Conservation (phyloP, 192 early-diverging fungal genomes). For the Gonapodya prolifera region DNA sequence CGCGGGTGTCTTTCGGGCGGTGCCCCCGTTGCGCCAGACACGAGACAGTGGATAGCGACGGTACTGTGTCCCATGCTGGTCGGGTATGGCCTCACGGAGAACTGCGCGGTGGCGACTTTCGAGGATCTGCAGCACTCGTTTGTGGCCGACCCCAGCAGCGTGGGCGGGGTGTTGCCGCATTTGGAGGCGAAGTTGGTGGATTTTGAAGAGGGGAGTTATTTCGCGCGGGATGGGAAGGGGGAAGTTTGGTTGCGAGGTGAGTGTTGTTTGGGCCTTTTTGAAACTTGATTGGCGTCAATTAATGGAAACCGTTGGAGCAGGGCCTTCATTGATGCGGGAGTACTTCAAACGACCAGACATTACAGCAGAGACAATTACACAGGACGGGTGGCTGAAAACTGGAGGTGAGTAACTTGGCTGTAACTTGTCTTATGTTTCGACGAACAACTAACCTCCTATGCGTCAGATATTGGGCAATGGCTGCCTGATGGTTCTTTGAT, state of each 20-base stretch:
- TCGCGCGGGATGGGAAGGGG: too few relatives aligned
- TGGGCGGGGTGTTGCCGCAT: slow-evolving; percentile 65
- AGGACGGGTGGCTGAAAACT: slow-evolving; percentile 76
- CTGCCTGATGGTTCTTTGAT: slow-evolving; percentile 56
- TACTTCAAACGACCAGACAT: slow-evolving; percentile 62
- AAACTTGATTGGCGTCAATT: too few relatives aligned
- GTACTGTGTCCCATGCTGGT: slow-evolving; percentile 65
- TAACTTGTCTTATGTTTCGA: too few relatives aligned
- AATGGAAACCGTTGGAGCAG: too few relatives aligned
- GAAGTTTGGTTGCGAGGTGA: too few relatives aligned
- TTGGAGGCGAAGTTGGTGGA: too few relatives aligned
- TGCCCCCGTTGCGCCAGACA: slow-evolving; percentile 74
- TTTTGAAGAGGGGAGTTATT: too few relatives aligned
- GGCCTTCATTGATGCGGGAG: slow-evolving; percentile 57
- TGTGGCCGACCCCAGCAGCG: slow-evolving; percentile 17
- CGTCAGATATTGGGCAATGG: slow-evolving; percentile 62
- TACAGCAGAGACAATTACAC: slow-evolving; percentile 52
- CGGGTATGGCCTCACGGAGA: slow-evolving; percentile 82
- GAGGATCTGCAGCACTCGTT: background rate
- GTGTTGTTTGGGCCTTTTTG: too few relatives aligned
- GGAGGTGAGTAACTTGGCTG: too few relatives aligned
- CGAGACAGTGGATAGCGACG: slow-evolving; percentile 69
- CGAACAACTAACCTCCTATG: too few relatives aligned
- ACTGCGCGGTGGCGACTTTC: too few relatives aligned
- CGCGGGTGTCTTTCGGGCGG: slow-evolving; percentile 72